Percentiles rank a stretch among this genome's conserved stretches.
These are phyloP conservation scores for Magnaporthiopsis poae DNA, from an alignment of 2,329 filamentous ascomycete species.

Conservation along the genomic window DNA sequence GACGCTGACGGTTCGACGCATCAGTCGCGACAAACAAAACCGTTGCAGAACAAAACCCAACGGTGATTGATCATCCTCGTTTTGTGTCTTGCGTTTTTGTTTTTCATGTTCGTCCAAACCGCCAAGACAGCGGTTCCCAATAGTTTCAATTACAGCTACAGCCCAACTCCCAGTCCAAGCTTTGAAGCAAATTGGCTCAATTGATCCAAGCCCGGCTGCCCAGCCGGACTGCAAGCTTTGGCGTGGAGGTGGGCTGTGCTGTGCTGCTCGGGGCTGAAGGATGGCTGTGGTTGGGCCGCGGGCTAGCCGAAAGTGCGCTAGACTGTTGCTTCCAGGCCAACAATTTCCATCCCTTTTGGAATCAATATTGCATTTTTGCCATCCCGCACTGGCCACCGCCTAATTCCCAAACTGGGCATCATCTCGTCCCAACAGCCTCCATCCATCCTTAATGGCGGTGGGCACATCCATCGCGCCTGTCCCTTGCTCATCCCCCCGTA, in stretches of 20 bases:
- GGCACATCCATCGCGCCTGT: too few species aligned
- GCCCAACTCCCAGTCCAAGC: background rate
- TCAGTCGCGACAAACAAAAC: too few species aligned
- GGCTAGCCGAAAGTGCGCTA: background rate
- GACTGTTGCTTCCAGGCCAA: background rate
- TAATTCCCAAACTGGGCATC: too few species aligned
- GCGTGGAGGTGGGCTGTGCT: background rate
- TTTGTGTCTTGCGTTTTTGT: background rate
- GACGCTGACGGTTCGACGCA: too few species aligned
- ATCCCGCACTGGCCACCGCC: background rate
- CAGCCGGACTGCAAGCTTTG: background rate
- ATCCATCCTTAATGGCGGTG: background rate
- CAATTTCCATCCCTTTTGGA: background rate
- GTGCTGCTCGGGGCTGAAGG: background rate
- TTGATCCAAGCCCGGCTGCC: too few species aligned
- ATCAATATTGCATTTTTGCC: background rate
- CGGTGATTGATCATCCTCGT: background rate
- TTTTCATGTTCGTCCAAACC: background rate
- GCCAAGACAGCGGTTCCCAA: too few species aligned
- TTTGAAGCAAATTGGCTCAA: background rate
- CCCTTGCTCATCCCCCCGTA: too few species aligned
- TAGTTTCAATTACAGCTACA: too few species aligned
- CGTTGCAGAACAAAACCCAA: too few species aligned
- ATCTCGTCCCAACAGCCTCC: background rate
- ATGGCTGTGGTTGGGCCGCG: background rate